Evolutionary conservation across 805 yeast species (phyloP).

Genomic region (Yamadazyma insecticola): DNA sequence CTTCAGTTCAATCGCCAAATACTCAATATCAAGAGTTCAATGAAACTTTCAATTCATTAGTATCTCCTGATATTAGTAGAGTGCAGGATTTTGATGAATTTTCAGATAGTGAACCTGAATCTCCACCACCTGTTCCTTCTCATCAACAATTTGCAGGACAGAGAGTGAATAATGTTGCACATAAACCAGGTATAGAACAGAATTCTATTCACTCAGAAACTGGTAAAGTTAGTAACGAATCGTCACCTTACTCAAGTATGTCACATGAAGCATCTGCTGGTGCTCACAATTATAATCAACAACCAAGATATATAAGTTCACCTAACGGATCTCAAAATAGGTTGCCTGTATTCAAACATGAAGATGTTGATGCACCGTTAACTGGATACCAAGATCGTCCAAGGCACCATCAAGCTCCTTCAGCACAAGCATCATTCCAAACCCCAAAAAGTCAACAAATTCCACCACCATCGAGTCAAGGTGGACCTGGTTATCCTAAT

Average conservation of each 20-base stretch:
- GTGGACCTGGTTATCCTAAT: too few species aligned
- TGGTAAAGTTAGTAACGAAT: not conserved
- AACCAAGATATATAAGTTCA: slow-evolving; percentile 28
- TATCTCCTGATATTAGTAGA: slow-evolving; percentile 8
- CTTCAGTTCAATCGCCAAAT: slow-evolving; percentile 39
- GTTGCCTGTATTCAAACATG: slow-evolving; percentile 8
- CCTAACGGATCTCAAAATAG: slow-evolving; percentile 29
- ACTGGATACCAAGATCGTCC: slow-evolving; percentile 9
- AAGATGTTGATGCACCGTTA: slow-evolving; percentile 5
- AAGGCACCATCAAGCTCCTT: slow-evolving; percentile 3
- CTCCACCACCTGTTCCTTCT: slow-evolving; percentile 21
- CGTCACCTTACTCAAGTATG: slow-evolving; percentile 12
- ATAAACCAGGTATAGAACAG: slow-evolving; percentile 20
- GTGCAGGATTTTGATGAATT: slow-evolving; percentile 2
- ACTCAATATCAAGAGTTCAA: slow-evolving; percentile 41
- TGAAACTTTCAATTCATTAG: slow-evolving; percentile 23
- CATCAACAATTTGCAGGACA: slow-evolving; percentile 12
- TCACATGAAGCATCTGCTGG: slow-evolving; percentile 2
- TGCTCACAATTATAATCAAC: slow-evolving; percentile 14
- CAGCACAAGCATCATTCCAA: slow-evolving; percentile 11
- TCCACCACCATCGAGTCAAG: too few species aligned
- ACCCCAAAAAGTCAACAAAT: too few species aligned
- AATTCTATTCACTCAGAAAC: slow-evolving; percentile 13
- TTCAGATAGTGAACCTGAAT: slow-evolving; percentile 12
- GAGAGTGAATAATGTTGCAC: slow-evolving; percentile 20